Evolutionary conservation across 2,329 filamentous ascomycete species (phyloP), one percentile per base, ranked within the genome.

Genomic region (Amylocarpus encephaloides): DNA sequence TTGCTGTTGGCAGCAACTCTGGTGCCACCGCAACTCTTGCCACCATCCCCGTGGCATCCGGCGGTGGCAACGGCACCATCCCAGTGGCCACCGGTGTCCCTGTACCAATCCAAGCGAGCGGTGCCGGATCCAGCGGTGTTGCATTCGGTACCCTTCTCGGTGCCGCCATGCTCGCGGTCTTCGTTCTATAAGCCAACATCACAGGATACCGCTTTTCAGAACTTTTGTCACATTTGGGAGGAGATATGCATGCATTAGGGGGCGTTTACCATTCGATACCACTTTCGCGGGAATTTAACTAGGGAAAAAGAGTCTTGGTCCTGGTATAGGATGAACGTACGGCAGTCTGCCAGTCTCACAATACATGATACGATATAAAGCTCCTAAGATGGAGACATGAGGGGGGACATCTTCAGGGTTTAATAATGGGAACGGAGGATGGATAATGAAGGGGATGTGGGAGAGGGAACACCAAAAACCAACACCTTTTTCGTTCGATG

Each of bases 11-110:
- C 16, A 32, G 30, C 43, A 33, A 18, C 36, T 72, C 74, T 51
- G 67, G 73, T 38, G 67, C 68, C 34, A 56, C 58, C 48, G 53
- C 30, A 29, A 46, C 30, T 16, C 19, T 57, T 49, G 50, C 56
- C 30, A 54, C 52, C 57, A 54, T 58, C 30, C 60, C 60, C 49
- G 53, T 53, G 42, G 52, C 49, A 50, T 55, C 49, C 30, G 46
- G 38, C 33, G 26, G 16, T 19, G 60, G 59, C 39, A 53, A 55
- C 42, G 65, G 62, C 42, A 46, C 57, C 50, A 58, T 56, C 41
- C 49, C 60, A 12, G 62, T 66, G 34, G 67, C 68, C 54, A 26
- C 22, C 22, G 22, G 22, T 26, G 22, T 26, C 22, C 22, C 22
- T 4, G 22, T 26, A 26, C 67, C 68, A 45, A 62, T 49, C 46